phyloP scores from a whole-genome alignment of 2,329 filamentous ascomycete genomes.

The Drechslera avenae region DNA sequence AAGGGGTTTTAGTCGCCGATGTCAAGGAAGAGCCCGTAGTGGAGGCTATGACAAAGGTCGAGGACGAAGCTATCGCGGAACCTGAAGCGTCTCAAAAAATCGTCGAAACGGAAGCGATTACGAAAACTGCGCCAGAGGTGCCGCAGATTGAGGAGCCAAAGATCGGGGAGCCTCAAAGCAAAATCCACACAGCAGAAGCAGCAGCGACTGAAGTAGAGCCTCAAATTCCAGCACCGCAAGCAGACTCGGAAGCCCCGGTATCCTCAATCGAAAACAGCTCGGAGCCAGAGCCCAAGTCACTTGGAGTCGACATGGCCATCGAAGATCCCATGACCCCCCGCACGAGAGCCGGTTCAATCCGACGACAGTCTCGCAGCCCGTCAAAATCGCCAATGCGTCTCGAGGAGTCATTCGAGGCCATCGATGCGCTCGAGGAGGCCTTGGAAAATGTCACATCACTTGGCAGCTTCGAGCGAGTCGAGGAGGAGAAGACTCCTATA shows the following conservation, averaged over 20 bases:
- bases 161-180: not conserved
- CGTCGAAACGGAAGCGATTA: constrained; percentile 1
- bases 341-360: constrained; percentile 26
- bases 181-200: not conserved
- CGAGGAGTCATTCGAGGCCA: constrained; percentile 57
- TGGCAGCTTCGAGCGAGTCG: constrained; percentile 40
- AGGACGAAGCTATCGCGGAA: constrained; percentile 3
- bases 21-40: not conserved
- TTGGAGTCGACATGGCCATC: constrained; percentile 32
- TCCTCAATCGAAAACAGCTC: constrained; percentile 28
- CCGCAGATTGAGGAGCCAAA: not conserved
- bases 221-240: not conserved
- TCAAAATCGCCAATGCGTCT: constrained; percentile 43
- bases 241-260: constrained; percentile 8
- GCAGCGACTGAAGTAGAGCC: not conserved
- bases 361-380: constrained; percentile 31
- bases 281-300: constrained; percentile 38
- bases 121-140: not conserved
- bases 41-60: not conserved
- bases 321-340: constrained; percentile 31
- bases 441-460: constrained; percentile 55
- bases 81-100: constrained; percentile 3
- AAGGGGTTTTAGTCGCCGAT: constrained; percentile 1
- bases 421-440: constrained; percentile 59
- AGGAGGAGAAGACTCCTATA: constrained; percentile 38